Evolutionary conservation across 371 early-diverging fungal genomes (phyloP), one percentile per base, ranked within the genome.

Genomic region (Mucor racemosus): DNA sequence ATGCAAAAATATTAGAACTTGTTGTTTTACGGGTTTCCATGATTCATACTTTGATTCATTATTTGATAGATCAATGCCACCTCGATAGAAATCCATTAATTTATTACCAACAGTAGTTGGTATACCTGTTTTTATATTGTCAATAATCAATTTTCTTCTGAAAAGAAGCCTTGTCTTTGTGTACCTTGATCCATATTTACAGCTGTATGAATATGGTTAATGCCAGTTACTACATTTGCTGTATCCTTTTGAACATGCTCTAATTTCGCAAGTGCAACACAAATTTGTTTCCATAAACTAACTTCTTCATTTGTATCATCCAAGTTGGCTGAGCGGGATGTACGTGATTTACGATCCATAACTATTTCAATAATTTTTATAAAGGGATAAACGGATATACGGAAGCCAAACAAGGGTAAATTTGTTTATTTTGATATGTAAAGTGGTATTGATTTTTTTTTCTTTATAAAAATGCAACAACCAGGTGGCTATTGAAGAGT

Each of bases 281-380:
- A 78, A 15, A 82, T 84, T 56, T 79, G 77, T 59, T 83, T 87
- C 87, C 87, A 87, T 38, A 87, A 61, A 35, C 72, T 83, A 7
- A 79, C 69, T 60, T 85, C 85, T 67, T 87, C 87, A 63, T 84
- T 79, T 26, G 78, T 69, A 31, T 84, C 86, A 38, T 87, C 85
- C 14, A 79, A 55, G 14, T 81, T 76, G 15, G 82, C 82, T 50
- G 80, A 79, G 44, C 82, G 74, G 50, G 82, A 82, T 50, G 82
- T 80, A 60, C 82, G 73, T 57, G 82, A 79, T 76, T 79, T 82
- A 39, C 82, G 78, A 69, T 82, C 82, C 82, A 82, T 82, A 5
- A 31, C 19, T 53, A 31, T 31, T 19, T 53, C 13, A 31, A 8
- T 21, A 53, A 53, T 46, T 3, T 46, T 7, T 4, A 46, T 26